Evolutionary conservation across 441 rosid species (phyloP), one percentile per base, ranked within the genome.

Genomic region (Jatropha multifida): DNA sequence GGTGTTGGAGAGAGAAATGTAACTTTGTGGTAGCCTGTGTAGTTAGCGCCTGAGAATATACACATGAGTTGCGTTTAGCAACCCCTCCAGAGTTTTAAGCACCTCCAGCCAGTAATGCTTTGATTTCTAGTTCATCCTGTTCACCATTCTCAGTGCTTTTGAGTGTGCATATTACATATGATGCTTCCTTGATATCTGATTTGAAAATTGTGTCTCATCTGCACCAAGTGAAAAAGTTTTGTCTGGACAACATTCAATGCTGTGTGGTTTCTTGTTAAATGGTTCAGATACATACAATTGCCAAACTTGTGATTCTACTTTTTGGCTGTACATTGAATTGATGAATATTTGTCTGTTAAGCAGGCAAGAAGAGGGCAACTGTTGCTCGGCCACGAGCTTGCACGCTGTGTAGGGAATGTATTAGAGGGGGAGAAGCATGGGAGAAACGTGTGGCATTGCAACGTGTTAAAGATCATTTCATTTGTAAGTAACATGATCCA

Each of bases 361-460:
- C 91, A 96, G 99, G 92, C 81, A 88, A 72, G 83, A 89, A 84
- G 81, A 93, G 85, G 86, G 97, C 98, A 74, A 92, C 77, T 4
- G 97, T 93, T 71, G 94, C 93, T 54, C 80, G 84, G 41, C 91
- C 98, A 5, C 91, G 97, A 65, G 81, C 85, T 4, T 96, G 99
- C 83, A 91, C 98, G 0, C 85, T 96, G 68, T 94, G 99, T 78
- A 87, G 97, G 77, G 96, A 92, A 80, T 95, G 99, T 85, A 65
- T 93, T 74, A 88, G 88, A 80, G 91, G 80, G 65, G 93, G 76
- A 61, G 93, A 85, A 20, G 78, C 59, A 58, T 88, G 94, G 91
- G 91, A 84, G 65, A 81, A 85, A 12, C 86, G 81, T 7, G 89
- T 96, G 83, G 83, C 92, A 58, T 73, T 96, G 54, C 85, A 77